Base-by-base conservation (phyloP, 1,284 basidiomycete genomes). In the Malassezia dermatis region DNA sequence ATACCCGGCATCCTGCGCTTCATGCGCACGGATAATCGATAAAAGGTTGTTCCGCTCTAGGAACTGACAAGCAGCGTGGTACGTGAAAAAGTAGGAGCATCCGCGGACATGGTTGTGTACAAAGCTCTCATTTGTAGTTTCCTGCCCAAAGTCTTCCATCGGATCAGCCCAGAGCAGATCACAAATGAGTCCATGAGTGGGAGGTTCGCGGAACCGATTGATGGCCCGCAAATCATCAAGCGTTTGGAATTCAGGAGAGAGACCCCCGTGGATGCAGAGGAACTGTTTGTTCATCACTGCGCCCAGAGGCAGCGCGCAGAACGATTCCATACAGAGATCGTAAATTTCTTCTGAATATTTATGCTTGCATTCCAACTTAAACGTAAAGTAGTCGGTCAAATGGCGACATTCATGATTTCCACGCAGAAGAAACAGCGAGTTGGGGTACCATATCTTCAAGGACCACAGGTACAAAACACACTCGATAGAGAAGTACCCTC, bases 211-310 rank as follows among this genome's bases (percentile, higher is more conserved):
- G 82, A 91, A 94, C 37, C 89, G 85, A 77, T 94, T 88, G 71
- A 94, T 83, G 17, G 34, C 39, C 7, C 87, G 83, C 52, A 94
- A 81, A 76, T 94, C 89, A 63, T 94, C 89, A 42, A 94, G 80
- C 1, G 89, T 91, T 68, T 88, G 84, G 34, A 94, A 78, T 71
- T 94, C 89, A 0, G 89, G 89, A 0, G 86, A 89, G 26, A 94
- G 80, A 37, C 89, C 90, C 51, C 89, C 89, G 66, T 94, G 89
- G 57, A 94, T 90, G 76, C 90, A 94, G 59, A 94, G 79, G 78
- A 94, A 94, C 76, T 94, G 89, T 77, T 93, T 93, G 81, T 94
- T 94, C 88, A 94, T 91, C 73, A 94, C 78, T 15, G 89, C 90
- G 0, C 89, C 89, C 1, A 94, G 81, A 1, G 90, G 90, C 2